Percentiles rank a stretch among this genome's conserved stretches.
Conservation (phyloP, 2,329 filamentous ascomycete genomes). For the Diaporthe sp. region DNA sequence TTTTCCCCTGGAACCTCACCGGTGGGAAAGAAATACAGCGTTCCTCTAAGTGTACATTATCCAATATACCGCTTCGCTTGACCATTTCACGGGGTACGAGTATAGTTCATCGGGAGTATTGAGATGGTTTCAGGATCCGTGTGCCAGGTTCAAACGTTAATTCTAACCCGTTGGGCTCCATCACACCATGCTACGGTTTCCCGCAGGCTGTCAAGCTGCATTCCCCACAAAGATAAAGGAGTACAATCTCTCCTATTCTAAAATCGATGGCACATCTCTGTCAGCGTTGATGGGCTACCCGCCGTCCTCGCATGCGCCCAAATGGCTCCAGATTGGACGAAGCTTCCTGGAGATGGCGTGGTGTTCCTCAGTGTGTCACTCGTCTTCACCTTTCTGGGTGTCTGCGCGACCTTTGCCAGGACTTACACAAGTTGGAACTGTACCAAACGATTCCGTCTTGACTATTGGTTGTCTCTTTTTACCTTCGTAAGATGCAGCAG, state of each 20-base stretch:
- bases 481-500: slow-evolving; percentile 4
- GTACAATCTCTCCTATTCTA: background rate
- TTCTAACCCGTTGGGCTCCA: background rate
- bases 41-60: background rate
- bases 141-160: slow-evolving; percentile 14
- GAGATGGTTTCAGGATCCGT: slow-evolving; percentile 13
- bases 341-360: slow-evolving; percentile 12
- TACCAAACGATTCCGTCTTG: slow-evolving; percentile 10
- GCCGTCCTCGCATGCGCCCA: background rate
- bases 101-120: slow-evolving; percentile 19
- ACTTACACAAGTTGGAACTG: slow-evolving; percentile 8
- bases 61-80: background rate
- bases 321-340: slow-evolving; percentile 22
- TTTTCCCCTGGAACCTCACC: background rate
- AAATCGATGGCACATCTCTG: no score
- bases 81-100: background rate
- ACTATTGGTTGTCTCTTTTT: slow-evolving; percentile 15
- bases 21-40: background rate
- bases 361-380: background rate
- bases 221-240: background rate
- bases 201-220: background rate
- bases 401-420: background rate
- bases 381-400: background rate
- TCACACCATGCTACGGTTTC: background rate
- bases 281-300: background rate